Conservation (phyloP, 306 rosid species). For the Trichosanthes cucumerina region DNA sequence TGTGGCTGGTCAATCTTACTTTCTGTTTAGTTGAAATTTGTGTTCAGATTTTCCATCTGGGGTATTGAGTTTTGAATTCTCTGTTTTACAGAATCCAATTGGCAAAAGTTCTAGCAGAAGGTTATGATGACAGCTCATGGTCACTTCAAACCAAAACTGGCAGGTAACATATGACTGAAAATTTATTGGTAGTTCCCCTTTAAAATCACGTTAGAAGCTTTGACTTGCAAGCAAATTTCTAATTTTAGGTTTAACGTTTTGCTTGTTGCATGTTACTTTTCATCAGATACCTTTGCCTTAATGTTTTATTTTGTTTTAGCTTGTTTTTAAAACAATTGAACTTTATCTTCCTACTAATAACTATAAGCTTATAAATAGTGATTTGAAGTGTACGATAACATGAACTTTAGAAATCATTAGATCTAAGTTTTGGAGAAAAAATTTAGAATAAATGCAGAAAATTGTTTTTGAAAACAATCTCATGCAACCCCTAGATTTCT, state of each 20-base stretch:
- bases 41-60: neutral
- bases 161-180: slow-evolving; percentile 26
- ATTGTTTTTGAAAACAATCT: neutral
- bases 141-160: slow-evolving; percentile 75
- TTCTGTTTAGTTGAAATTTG: neutral
- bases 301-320: neutral
- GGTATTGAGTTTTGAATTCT: slow-evolving; percentile 7
- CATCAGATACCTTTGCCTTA: neutral
- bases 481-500: neutral
- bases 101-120: slow-evolving; percentile 67
- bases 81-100: slow-evolving; percentile 41
- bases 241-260: neutral
- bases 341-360: neutral
- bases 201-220: neutral
- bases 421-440: neutral
- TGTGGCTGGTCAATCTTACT: neutral
- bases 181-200: neutral
- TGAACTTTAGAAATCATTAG: neutral
- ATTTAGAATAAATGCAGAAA: neutral
- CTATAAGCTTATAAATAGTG: neutral
- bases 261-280: neutral
- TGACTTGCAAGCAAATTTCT: neutral
- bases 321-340: neutral
- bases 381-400: neutral
- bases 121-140: slow-evolving; percentile 72